Conservation (phyloP, 2,329 filamentous ascomycete species). For the Fusarium sp. region DNA sequence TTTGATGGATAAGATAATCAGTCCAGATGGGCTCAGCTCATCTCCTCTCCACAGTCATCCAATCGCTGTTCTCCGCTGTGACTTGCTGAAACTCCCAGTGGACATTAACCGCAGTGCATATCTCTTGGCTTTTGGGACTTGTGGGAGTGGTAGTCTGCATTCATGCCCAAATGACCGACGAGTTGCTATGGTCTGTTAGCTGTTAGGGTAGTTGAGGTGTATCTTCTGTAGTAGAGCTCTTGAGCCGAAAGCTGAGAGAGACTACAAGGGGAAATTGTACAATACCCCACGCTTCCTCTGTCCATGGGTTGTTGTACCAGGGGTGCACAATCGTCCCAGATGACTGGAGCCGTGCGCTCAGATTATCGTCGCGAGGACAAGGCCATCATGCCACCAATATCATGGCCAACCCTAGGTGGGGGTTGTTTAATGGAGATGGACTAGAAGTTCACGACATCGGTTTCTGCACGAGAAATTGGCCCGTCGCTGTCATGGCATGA, state of each 20-base stretch:
- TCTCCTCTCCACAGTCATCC: slow-evolving; percentile 4
- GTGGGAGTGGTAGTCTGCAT: slow-evolving; percentile 3
- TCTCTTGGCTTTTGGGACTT: slow-evolving; percentile 4
- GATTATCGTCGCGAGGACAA: slow-evolving; percentile 15
- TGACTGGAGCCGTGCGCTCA: slow-evolving; percentile 9
- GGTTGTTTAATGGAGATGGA: slow-evolving; percentile 10
- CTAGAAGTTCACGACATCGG: slow-evolving; percentile 2
- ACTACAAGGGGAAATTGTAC: slow-evolving; percentile 16
- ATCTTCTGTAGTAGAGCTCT: slow-evolving; percentile 11
- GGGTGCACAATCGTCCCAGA: slow-evolving; percentile 24
- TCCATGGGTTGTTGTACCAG: slow-evolving; percentile 14
- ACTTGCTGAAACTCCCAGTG: slow-evolving; percentile 12
- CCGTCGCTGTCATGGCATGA: slow-evolving; percentile 18
- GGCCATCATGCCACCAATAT: slow-evolving; percentile 25
- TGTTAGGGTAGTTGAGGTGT: neutral
- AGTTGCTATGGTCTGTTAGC: neutral
- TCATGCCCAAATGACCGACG: slow-evolving; percentile 9
- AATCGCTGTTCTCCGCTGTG: slow-evolving; percentile 23
- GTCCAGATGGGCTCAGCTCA: neutral
- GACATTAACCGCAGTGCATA: neutral
- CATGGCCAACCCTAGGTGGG: slow-evolving; percentile 17
- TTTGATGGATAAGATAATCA: slow-evolving; percentile 39
- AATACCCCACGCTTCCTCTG: neutral
- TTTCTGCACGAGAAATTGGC: slow-evolving; percentile 10
- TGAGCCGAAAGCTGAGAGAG: slow-evolving; percentile 12